Percentiles rank a stretch among this genome's conserved stretches.
Conservation (phyloP, 306 rosid species). For the cucumber (Cucumis sativus) region DNA sequence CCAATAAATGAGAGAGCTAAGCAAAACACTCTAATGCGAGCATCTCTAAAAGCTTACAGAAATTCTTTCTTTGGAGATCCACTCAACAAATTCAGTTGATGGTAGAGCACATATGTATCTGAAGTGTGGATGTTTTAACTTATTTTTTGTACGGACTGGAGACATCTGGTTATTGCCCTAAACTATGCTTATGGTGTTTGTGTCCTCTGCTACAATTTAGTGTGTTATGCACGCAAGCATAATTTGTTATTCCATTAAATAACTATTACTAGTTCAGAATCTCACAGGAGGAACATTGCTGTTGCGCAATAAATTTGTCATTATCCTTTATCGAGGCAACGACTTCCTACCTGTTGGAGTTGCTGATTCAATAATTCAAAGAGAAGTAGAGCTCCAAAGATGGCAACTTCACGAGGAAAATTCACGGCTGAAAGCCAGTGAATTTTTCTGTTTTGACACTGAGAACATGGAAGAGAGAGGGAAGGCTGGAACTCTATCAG, state of each 20-base stretch:
- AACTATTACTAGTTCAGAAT: slow-evolving; percentile 32
- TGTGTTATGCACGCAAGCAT: not conserved
- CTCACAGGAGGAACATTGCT: slow-evolving; percentile 78
- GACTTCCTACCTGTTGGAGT: slow-evolving; percentile 63
- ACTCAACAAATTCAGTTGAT: not conserved
- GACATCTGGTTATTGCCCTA: not conserved
- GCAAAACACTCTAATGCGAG: not conserved
- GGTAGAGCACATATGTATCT: not conserved
- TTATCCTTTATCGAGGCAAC: slow-evolving; percentile 70
- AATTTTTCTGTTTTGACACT: slow-evolving; percentile 24
- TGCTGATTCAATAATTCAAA: slow-evolving; percentile 36
- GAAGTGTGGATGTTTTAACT: not conserved
- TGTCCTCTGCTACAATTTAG: not conserved
- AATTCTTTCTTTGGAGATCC: not conserved
- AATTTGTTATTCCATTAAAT: not conserved
- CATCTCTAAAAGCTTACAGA: not conserved
- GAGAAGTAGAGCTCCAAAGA: slow-evolving; percentile 53
- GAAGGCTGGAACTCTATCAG: slow-evolving; percentile 58
- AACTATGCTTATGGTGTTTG: not conserved
- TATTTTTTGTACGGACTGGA: not conserved
- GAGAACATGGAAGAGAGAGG: slow-evolving; percentile 22
- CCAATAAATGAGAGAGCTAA: not conserved
- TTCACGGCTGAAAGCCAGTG: slow-evolving; percentile 42
- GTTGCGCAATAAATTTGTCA: slow-evolving; percentile 59
- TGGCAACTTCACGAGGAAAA: slow-evolving; percentile 52